Percentiles rank a stretch among this genome's conserved stretches.
Evolutionary conservation across 805 yeast genomes (phyloP).

Genomic region (Cyberlindnera suaveolens): DNA sequence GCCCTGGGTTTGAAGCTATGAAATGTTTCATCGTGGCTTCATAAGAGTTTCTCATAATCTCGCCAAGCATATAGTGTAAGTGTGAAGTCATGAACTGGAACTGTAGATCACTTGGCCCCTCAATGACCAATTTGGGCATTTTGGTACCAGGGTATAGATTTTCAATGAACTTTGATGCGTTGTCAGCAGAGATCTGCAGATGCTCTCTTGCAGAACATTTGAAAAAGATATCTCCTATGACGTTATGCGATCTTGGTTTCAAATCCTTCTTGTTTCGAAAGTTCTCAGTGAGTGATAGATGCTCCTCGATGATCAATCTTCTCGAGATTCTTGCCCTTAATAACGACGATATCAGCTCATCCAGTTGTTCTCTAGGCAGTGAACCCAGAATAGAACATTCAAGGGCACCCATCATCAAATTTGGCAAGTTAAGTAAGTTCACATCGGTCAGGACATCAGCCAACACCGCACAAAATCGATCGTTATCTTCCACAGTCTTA

Average conservation of each 20-base stretch:
- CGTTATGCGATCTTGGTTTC: slow-evolving; percentile 38
- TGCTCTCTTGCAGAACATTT: slow-evolving; percentile 70
- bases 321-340: slow-evolving; percentile 83
- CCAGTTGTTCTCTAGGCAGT: slow-evolving; percentile 59
- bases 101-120: slow-evolving; percentile 58
- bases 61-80: slow-evolving; percentile 80
- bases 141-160: slow-evolving; percentile 44
- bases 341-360: slow-evolving; percentile 68
- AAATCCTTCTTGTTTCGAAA: slow-evolving; percentile 36
- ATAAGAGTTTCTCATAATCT: slow-evolving; percentile 75
- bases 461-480: slow-evolving; percentile 59
- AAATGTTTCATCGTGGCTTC: slow-evolving; percentile 67
- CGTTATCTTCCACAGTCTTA: slow-evolving; percentile 67
- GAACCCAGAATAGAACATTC: slow-evolving; percentile 60
- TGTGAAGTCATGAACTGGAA: slow-evolving; percentile 87
- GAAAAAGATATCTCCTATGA: slow-evolving; percentile 75
- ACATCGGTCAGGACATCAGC: slow-evolving; percentile 61
- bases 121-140: slow-evolving; percentile 72
- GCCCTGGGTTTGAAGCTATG: slow-evolving; percentile 26
- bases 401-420: slow-evolving; percentile 87
- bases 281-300: slow-evolving; percentile 68
- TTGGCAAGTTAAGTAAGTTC: slow-evolving; percentile 78
- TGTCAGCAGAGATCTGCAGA: slow-evolving; percentile 46
- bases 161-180: slow-evolving; percentile 45
- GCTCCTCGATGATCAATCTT: slow-evolving; percentile 88